These are phyloP conservation scores for Metschnikowia colocasiae DNA, from an alignment of 805 yeast species.

Conservation along the genomic window DNA sequence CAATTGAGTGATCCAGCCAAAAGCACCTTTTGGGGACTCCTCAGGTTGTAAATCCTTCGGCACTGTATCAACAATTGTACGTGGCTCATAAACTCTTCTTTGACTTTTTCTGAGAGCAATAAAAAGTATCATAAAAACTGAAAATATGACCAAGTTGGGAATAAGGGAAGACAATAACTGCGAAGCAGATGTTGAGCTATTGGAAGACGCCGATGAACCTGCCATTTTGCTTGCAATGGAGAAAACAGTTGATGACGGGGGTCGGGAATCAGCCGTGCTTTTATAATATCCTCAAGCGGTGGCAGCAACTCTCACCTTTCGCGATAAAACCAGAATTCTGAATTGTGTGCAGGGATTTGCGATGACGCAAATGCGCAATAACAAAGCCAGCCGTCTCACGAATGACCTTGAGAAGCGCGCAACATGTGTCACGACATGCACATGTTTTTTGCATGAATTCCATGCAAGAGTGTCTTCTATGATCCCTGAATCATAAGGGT, in stretches of 20 bases:
- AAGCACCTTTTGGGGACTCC: constrained; percentile 41
- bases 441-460: background rate
- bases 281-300: background rate
- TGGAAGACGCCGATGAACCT: background rate
- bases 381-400: constrained; percentile 3
- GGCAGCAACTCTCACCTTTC: constrained; percentile 1
- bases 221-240: constrained; percentile 5
- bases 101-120: constrained; percentile 41
- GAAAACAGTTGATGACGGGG: background rate
- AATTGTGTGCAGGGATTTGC: background rate
- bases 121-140: constrained; percentile 39
- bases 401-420: constrained; percentile 4
- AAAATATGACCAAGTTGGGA: constrained; percentile 41
- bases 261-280: background rate
- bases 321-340: background rate
- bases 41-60: constrained; percentile 45
- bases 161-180: constrained; percentile 48
- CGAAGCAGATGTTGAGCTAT: constrained; percentile 39
- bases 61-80: constrained; percentile 42
- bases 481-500: background rate
- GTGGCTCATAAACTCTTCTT: constrained; percentile 51
- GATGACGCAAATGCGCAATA: constrained; percentile 2
- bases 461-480: background rate
- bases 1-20: constrained; percentile 53
- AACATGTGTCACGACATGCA: background rate